Evolutionary conservation across 441 rosid genomes (phyloP), one percentile per base, ranked within the genome.

Genomic region (Populus hybrid): DNA sequence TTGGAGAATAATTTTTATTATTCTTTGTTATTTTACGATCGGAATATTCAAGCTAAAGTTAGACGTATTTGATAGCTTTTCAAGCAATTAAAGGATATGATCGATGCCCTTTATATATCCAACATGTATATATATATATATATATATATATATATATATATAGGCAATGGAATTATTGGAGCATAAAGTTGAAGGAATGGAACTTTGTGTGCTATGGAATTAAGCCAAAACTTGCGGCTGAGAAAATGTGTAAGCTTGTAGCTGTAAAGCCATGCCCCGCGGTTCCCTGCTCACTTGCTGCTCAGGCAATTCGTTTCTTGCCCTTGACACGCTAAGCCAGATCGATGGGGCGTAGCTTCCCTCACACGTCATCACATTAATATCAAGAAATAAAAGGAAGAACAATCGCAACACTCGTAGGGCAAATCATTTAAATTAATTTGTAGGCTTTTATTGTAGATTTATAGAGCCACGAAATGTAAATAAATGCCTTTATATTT

Each of bases 51-150:
- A 19, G 50, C 16, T 16, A 32, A 32, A 7, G n/a, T 21, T 7
- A 28, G 0, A 4, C 7, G 16, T 5, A 9, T 4, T 61, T 67
- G 59, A 23, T 81, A 24, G 40, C 84, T 84, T 84, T 77, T 64
- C 61, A 68, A 35, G 74, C 81, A 79, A 77, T 81, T 76, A 78
- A 82, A 75, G 84, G 75, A 79, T 74, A 65, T 0, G 21, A 32
- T 32, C 30, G 34, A 36, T 36, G 24, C 53, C n/a, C 50, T 69
- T 35, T 19, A 28, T 28, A 28, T 28, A 35, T 19, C 3, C 46
- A 35, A 34, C 40, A 68, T 1, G 0, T 6, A 30, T 12, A 30
- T 30, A 30, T 30, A 30, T 12, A 2, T 36, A 36, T 8, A 1
- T 7, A 8, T 36, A 36, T 36, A 36, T 36, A 35, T 36, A 9